Conservation (phyloP, 306 rosid species). For the Fagus sylvatica region DNA sequence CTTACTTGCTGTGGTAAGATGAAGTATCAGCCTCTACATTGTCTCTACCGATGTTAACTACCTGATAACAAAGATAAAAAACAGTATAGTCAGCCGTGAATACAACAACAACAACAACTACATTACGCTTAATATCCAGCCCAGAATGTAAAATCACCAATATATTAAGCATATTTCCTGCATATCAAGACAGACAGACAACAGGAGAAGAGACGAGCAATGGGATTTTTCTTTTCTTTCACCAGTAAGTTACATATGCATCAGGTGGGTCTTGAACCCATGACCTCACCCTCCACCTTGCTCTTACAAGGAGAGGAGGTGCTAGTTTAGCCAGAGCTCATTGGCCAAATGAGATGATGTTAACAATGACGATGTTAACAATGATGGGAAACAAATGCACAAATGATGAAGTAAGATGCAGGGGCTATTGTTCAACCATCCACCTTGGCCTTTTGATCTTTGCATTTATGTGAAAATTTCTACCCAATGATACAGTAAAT, state of each 20-base stretch:
- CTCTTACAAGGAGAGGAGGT: neutral
- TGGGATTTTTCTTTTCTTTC: no score
- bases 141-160: neutral
- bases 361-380: no score
- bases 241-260: no score
- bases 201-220: neutral
- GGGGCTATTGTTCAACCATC: neutral
- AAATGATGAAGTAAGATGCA: neutral
- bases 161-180: neutral
- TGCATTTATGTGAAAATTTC: neutral
- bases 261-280: no score
- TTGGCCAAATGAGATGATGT: neutral
- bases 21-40: constrained; percentile 67
- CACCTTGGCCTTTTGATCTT: neutral
- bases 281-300: no score
- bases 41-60: constrained; percentile 50
- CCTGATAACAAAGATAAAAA: constrained; percentile 45
- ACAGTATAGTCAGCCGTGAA: constrained; percentile 11
- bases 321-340: no score
- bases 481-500: neutral
- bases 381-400: neutral
- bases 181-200: neutral
- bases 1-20: constrained; percentile 91
- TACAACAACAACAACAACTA: constrained; percentile 1
- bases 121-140: neutral